Percentiles rank a stretch among this genome's conserved stretches.
Conservation (phyloP, 1,284 basidiomycete species). For the Polyporus tsugae region DNA sequence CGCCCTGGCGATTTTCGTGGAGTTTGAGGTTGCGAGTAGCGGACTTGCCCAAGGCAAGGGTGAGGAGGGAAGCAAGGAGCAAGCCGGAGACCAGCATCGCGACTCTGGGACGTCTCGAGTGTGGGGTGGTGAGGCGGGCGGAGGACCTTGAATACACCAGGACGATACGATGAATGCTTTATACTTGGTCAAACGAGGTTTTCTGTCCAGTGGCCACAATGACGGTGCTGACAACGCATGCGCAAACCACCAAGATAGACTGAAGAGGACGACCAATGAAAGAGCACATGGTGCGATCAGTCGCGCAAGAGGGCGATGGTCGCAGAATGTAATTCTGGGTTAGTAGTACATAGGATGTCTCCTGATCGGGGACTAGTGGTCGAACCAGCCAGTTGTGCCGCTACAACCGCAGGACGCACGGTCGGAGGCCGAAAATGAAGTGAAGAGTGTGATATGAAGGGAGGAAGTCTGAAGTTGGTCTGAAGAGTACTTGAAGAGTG, state of each 20-base stretch:
- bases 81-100: constrained; percentile 35
- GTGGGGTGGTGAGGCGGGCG: not conserved
- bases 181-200: not conserved
- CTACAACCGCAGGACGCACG: not conserved
- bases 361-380: not conserved
- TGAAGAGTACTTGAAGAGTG: not conserved
- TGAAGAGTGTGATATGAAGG: not conserved
- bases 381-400: not conserved
- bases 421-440: not conserved
- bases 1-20: constrained; percentile 39
- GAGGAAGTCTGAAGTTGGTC: not conserved
- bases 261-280: not conserved
- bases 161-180: not conserved
- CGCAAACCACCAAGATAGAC: not conserved
- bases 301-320: not conserved
- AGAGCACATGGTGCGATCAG: not conserved
- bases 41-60: constrained; percentile 39
- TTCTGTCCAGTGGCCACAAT: not conserved
- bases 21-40: constrained; percentile 38
- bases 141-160: not conserved
- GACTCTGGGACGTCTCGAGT: constrained; percentile 9
- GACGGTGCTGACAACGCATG: not conserved
- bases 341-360: not conserved
- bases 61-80: constrained; percentile 36
- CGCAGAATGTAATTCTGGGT: not conserved